phyloP scores from a whole-genome alignment of 2,329 filamentous ascomycete genomes.

The Fusarium sp. region DNA sequence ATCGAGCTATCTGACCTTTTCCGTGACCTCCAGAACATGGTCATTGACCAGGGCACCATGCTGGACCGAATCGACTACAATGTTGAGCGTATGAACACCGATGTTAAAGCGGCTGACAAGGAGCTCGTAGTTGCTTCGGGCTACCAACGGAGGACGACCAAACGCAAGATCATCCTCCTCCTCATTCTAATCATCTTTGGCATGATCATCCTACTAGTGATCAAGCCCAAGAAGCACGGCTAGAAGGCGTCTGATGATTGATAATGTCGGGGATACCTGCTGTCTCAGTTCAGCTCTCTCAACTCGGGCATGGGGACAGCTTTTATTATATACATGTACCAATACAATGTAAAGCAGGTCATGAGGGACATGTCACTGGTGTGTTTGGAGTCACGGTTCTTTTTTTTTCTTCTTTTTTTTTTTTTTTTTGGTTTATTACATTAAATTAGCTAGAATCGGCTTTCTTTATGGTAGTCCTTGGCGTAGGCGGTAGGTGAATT shows the following conservation, averaged over 20 bases:
- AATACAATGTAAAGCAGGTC: conserved; percentile 51
- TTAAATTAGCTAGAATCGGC: conserved; percentile 39
- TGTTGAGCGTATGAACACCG: conserved; percentile 92
- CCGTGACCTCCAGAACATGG: conserved; percentile 95
- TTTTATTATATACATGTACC: conserved; percentile 48
- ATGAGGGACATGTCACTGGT: conserved; percentile 45
- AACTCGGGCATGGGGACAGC: conserved; percentile 13
- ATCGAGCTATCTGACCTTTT: conserved; percentile 98
- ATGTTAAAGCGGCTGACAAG: conserved; percentile 93
- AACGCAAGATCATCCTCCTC: conserved; percentile 93
- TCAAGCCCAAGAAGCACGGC: conserved; percentile 79
- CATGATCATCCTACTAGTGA: conserved; percentile 84
- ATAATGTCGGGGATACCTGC: conserved; percentile 36
- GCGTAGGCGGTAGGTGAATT: background rate
- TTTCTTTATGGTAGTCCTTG: conserved; percentile 16
- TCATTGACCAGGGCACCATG: conserved; percentile 92
- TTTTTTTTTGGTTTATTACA: conserved; percentile 30
- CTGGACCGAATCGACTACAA: conserved; percentile 98
- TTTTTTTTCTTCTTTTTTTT: conserved; percentile 33
- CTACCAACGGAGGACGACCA: conserved; percentile 90
- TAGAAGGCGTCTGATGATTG: conserved; percentile 36
- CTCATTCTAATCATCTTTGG: conserved; percentile 87
- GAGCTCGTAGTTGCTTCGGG: conserved; percentile 90
- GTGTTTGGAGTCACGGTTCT: conserved; percentile 50
- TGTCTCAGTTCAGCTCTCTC: conserved; percentile 10